phyloP scores from a whole-genome alignment of 495 filamentous ascomycete species.

The Mycothermus thermophilus region DNA sequence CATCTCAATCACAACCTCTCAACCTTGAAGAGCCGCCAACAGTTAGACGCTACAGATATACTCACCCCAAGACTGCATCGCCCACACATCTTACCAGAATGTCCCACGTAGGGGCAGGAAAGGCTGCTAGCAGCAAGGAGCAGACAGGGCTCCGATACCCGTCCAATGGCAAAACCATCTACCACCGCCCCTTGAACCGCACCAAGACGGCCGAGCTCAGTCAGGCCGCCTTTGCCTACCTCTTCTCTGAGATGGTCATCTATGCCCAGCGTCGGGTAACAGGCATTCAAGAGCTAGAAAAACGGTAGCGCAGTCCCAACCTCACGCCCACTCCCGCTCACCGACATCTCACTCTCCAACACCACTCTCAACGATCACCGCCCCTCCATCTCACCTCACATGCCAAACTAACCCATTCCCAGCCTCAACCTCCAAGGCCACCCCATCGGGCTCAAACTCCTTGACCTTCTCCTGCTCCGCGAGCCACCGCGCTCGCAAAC shows the following conservation, averaged over 20 bases:
- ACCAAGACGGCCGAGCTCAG: conserved; percentile 75
- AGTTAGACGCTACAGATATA: no score
- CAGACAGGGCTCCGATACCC: conserved; percentile 67
- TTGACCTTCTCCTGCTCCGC: conserved; percentile 86
- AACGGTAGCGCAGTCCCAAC: conserved; percentile 46
- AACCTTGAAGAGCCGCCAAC: no score
- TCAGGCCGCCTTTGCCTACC: conserved; percentile 83
- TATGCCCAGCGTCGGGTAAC: conserved; percentile 87
- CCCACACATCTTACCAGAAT: no score
- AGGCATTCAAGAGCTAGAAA: conserved; percentile 85
- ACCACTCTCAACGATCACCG: no score
- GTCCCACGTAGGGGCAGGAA: conserved; percentile 6
- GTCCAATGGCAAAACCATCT: conserved; percentile 94
- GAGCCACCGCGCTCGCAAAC: conserved; percentile 50
- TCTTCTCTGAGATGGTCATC: conserved; percentile 93
- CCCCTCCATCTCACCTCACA: not conserved
- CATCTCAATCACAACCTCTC: no score
- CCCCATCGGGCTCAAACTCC: conserved; percentile 82
- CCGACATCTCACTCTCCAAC: not conserved
- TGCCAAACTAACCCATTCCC: conserved; percentile 1
- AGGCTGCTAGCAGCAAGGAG: conserved; percentile 7
- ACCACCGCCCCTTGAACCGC: conserved; percentile 86
- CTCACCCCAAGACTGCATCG: no score
- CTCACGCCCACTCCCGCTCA: conserved; percentile 12
- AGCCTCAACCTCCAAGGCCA: conserved; percentile 93